Evolutionary conservation across 805 yeast genomes (phyloP).

Genomic region (Lachancea cidri): DNA sequence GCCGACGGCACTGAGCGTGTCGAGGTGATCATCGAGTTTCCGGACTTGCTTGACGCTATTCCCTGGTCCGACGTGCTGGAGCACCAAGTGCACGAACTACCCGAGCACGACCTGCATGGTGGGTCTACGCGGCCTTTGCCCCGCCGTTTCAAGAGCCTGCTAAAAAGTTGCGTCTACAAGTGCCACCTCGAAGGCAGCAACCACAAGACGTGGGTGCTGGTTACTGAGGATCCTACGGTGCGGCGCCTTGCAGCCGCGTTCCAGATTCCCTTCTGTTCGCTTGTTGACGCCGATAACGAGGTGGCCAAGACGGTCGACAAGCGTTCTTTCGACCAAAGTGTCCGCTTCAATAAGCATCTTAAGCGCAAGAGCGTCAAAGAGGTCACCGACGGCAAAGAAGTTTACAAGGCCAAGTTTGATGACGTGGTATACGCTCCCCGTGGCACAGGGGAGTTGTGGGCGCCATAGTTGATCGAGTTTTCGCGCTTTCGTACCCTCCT

Average conservation of each 20-base stretch:
- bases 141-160: slow-evolving; percentile 44
- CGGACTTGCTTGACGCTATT: slow-evolving; percentile 32
- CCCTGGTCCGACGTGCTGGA: slow-evolving; percentile 22
- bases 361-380: slow-evolving; percentile 19
- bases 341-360: slow-evolving; percentile 21
- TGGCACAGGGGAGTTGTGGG: slow-evolving; percentile 58
- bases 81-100: slow-evolving; percentile 2
- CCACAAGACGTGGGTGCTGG: slow-evolving; percentile 43
- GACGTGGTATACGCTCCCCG: slow-evolving; percentile 54
- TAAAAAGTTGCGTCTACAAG: slow-evolving; percentile 56
- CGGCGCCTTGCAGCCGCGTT: slow-evolving; percentile 54
- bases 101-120: slow-evolving; percentile 5
- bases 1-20: slow-evolving; percentile 13
- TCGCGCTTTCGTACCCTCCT: too few relatives aligned
- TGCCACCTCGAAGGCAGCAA: slow-evolving; percentile 35
- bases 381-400: slow-evolving; percentile 27
- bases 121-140: slow-evolving; percentile 39
- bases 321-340: slow-evolving; percentile 19
- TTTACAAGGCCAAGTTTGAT: slow-evolving; percentile 41
- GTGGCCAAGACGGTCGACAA: slow-evolving; percentile 23
- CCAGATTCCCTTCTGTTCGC: slow-evolving; percentile 42
- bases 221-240: slow-evolving; percentile 56
- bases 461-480: slow-evolving; percentile 42
- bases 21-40: slow-evolving; percentile 44
- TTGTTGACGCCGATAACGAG: slow-evolving; percentile 26